These are phyloP conservation scores for Botrytis cinerea DNA, from an alignment of 2,329 filamentous ascomycete genomes.

Conservation along the genomic window DNA sequence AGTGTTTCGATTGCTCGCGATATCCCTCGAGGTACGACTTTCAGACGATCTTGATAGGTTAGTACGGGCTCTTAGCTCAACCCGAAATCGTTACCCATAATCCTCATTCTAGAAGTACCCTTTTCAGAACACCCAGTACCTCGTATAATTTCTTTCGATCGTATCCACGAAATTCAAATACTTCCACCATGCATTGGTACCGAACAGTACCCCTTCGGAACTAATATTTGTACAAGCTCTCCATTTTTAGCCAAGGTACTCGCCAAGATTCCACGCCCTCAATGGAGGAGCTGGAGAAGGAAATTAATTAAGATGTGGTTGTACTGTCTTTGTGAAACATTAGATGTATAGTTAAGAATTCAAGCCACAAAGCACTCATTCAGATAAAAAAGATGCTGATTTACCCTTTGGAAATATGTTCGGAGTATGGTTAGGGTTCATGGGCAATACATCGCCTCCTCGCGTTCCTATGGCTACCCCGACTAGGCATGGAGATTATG, in stretches of 20 bases:
- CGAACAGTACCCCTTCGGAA: background rate
- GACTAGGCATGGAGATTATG: slow-evolving; percentile 5
- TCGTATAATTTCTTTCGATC: background rate
- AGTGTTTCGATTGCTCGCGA: background rate
- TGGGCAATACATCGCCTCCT: background rate
- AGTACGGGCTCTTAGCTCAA: background rate
- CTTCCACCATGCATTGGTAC: background rate
- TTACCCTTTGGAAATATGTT: background rate
- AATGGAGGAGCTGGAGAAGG: slow-evolving; percentile 10
- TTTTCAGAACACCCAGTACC: background rate
- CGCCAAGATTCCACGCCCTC: slow-evolving; percentile 7
- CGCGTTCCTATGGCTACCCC: background rate
- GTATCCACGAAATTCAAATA: background rate
- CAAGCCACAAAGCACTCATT: slow-evolving; percentile 3
- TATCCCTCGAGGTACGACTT: background rate
- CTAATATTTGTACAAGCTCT: background rate
- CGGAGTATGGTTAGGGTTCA: background rate
- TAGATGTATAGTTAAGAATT: slow-evolving; percentile 17
- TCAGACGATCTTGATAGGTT: background rate
- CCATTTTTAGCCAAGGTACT: background rate
- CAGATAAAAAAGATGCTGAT: background rate
- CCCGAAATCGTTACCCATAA: background rate
- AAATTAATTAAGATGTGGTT: slow-evolving; percentile 8
- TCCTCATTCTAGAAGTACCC: background rate
- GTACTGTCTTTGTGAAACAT: background rate